phyloP scores from a whole-genome alignment of 257 asterid species.

The Lycium barbarum region DNA sequence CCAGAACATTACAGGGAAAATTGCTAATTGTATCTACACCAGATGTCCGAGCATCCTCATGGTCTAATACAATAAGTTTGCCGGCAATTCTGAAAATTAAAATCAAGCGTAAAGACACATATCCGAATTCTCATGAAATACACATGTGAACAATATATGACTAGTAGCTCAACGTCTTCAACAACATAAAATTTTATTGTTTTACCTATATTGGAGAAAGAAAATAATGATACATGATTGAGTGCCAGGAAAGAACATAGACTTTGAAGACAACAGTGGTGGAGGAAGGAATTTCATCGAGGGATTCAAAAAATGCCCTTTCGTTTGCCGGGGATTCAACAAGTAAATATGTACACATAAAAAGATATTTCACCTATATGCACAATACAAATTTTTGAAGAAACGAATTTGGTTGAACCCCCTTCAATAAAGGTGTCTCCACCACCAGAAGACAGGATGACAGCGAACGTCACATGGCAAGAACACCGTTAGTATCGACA shows the following conservation, averaged over 20 bases:
- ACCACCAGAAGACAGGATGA: too few relatives aligned
- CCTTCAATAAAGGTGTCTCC: too few relatives aligned
- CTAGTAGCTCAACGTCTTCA: not conserved
- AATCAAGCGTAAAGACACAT: too few relatives aligned
- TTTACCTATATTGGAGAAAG: not conserved
- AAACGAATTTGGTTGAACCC: not conserved
- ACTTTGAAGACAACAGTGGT: not conserved
- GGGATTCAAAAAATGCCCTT: not conserved
- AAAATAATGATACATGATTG: not conserved
- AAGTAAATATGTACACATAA: not conserved
- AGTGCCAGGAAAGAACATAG: not conserved
- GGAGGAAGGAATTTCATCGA: not conserved
- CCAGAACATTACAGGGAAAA: too few relatives aligned
- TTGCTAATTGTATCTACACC: too few relatives aligned
- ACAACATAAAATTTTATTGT: not conserved
- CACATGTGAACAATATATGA: not conserved
- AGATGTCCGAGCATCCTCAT: too few relatives aligned
- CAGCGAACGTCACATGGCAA: too few relatives aligned
- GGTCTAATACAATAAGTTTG: too few relatives aligned
- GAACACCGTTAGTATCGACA: not conserved
- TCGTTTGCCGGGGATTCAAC: not conserved
- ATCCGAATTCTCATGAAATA: too few relatives aligned
- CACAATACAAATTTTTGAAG: not conserved
- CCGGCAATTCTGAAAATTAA: too few relatives aligned
- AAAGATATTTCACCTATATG: not conserved